Evolutionary conservation across 2,329 filamentous ascomycete genomes (phyloP), one percentile per base, ranked within the genome.

Genomic region (Paecilomyces variotii): DNA sequence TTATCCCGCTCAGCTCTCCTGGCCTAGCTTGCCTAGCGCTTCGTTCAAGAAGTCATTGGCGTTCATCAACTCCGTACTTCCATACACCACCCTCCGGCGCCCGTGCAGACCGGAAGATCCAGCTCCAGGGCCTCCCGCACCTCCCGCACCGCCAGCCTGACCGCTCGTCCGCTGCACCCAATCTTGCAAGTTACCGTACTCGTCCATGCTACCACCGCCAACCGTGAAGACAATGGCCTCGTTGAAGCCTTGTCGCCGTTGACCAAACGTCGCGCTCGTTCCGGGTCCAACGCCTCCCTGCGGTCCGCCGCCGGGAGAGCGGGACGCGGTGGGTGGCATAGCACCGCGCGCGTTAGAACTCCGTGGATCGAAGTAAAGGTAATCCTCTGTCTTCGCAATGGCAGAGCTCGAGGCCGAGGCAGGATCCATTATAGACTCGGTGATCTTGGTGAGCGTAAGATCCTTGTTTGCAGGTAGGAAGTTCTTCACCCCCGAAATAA

Each of bases 391-490:
- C 79, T 96, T 97, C 61, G 91, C 89, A 64, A 99, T 94, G 27
- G 94, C 94, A 27, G 89, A 93, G 4, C 90, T 93, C 3, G 90
- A 91, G 2, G 94, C 93, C 10, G 91, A 86, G 53, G 90, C 84
- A 0, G 94, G 94, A 69, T 99, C 94, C 93, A 99, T 99, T 68
- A 99, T 87, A 1, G 91, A 96, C 74, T 99, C 94, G 49, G 94
- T 93, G 70, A 99, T 97, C 76, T 97, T 97, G 58, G 95, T 99
- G 56, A 99, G 84, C 0, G 94, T 97, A 9, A 97, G 83, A 70
- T 99, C 95, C 67, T 92, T 91, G 77, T 99, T 95, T 12, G 86
- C 90, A 0, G 95, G 94, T n/a, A 99, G 79, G 76, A 99, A 96
- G 76, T 96, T 97, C 78, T 97, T 99, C 70, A 99, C 93, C 51